A percentile compares a stretch with the other conserved stretches of the same genome.
Evolutionary conservation across 116 monocot species (phyloP).

Genomic region (Trichopus zeylanicus): DNA sequence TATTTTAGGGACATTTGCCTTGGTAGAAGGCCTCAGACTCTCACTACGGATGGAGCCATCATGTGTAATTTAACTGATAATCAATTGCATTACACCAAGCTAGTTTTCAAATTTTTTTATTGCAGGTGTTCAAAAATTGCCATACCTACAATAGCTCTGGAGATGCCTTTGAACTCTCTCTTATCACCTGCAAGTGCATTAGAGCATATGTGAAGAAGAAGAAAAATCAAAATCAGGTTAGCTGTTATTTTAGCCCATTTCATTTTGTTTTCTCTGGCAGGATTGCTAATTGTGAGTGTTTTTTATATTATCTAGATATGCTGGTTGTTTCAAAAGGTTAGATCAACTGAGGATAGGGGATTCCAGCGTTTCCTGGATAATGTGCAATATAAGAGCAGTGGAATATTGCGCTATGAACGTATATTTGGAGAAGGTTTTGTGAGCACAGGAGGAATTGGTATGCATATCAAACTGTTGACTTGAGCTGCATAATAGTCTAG

Average conservation of each 20-base stretch:
- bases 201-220: slow-evolving; percentile 95
- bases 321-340: slow-evolving; percentile 93
- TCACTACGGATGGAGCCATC: no score
- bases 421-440: slow-evolving; percentile 95
- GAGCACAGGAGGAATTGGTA: slow-evolving; percentile 98
- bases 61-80: no score
- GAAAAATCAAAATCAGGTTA: slow-evolving; percentile 98
- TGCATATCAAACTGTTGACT: not conserved
- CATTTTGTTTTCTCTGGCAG: not conserved
- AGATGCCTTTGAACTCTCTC: slow-evolving; percentile 76
- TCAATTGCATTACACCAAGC: no score
- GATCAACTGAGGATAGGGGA: slow-evolving; percentile 59
- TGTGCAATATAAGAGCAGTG: slow-evolving; percentile 86
- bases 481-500: not conserved
- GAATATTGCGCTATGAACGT: slow-evolving; percentile 93
- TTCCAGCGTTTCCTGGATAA: slow-evolving; percentile 96
- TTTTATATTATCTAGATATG: slow-evolving; percentile 54
- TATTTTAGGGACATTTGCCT: no score
- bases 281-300: not conserved
- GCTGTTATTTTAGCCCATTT: no score
- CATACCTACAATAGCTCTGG: slow-evolving; percentile 40
- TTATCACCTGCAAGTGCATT: slow-evolving; percentile 88
- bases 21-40: no score
- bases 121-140: slow-evolving; percentile 79
- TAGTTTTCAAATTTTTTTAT: not conserved